A percentile compares a stretch with the other conserved stretches of the same genome.
Conservation (phyloP, 2,329 filamentous ascomycete species). For the Colletotrichum trifolii region DNA sequence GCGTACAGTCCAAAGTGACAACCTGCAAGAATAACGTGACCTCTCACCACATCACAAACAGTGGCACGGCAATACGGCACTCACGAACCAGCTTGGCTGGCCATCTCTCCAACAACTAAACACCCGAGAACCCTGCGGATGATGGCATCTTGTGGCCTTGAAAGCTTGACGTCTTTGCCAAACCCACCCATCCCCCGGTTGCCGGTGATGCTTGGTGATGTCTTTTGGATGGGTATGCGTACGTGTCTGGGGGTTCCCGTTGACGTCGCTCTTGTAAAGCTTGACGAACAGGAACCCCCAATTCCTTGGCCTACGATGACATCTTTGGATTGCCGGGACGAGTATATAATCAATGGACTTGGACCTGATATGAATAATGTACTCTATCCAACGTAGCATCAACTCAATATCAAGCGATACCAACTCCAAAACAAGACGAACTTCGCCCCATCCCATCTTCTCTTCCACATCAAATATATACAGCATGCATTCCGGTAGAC, state of each 20-base stretch:
- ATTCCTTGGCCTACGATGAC: constrained; percentile 8
- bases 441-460: neutral
- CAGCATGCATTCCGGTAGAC: constrained; percentile 31
- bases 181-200: neutral
- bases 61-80: constrained; percentile 19
- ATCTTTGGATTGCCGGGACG: neutral
- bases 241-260: constrained; percentile 1
- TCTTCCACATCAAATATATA: neutral
- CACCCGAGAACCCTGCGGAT: neutral
- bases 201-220: constrained; percentile 14
- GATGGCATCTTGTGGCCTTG: neutral
- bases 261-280: constrained; percentile 20
- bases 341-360: constrained; percentile 10
- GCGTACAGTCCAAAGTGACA: neutral
- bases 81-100: constrained; percentile 21
- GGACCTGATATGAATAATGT: neutral
- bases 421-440: neutral
- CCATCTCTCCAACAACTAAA: neutral
- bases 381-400: neutral
- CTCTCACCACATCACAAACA: neutral
- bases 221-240: constrained; percentile 8
- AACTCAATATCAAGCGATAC: neutral
- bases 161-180: constrained; percentile 8
- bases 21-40: neutral
- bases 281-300: constrained; percentile 1